Evolutionary conservation across 805 yeast species (phyloP), one percentile per base, ranked within the genome.

Genomic region (Naumovozyma castellii): DNA sequence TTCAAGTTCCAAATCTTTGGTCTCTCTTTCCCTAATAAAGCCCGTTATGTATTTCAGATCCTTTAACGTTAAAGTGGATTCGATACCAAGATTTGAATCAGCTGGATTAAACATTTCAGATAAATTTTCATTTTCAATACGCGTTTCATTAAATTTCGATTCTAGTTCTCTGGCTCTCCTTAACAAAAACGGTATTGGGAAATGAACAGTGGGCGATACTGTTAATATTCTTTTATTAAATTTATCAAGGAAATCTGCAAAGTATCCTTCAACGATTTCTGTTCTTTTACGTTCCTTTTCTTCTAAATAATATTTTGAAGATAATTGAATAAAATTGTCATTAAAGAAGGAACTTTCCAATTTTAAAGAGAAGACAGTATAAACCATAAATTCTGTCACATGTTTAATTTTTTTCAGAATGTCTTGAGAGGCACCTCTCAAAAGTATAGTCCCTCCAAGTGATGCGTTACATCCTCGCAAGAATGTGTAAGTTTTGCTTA

Each of bases 171-270:
- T 64, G 0, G 80, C 77, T 44, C 70, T 71, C 27, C 61, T 56
- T 34, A 84, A 62, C 9, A 81, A 66, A 38, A 71, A 68, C 0
- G 98, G 98, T 3, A 76, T 62, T 0, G 79, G 76, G 51, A 84
- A 83, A 15, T 72, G 67, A 0, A 88, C 88, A 38, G 87, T 75
- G 0, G 98, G 97, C 5, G 97, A 88, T 0, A 85, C 73, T 3
- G 95, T 84, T 19, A 90, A 62, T 3, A 77, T 64, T 43, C 85
- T 64, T n/a, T 65, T 64, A 14, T 67, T 56, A 38, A 78, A 64
- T 25, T 59, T 50, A 13, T 59, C 55, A 4, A 68, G 45, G 45
- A 69, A 69, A 3, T 64, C 66, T 22, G 58, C 46, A 34, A 64
- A 69, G 44, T 59, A 66, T 0, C 64, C 65, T 4, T 36, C 39